Base-by-base conservation (phyloP, 1,284 basidiomycete genomes). In the Albatrellus sp. region DNA sequence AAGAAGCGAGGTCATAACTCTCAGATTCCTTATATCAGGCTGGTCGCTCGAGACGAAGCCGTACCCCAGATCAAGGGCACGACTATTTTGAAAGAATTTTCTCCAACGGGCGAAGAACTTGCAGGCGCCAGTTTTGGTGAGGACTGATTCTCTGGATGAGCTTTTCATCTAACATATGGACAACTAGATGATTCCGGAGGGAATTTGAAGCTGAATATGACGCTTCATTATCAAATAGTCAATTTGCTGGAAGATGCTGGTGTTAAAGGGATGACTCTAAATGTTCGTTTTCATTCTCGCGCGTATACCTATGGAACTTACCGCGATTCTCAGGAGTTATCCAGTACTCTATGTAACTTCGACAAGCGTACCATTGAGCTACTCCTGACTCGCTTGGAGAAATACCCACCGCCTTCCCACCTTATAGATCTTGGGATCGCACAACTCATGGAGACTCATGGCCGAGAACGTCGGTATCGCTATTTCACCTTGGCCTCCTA, bases 351-450 rank as follows among this genome's bases (percentile, higher is more conserved):
- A 16, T 72, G 74, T 51, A 69, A 78, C 49, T 84, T 88, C 48
- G 84, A 90, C 57, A 73, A 72, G 54, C 77, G 89, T 24, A 88
- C 82, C 2, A 67, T 89, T 42, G 88, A 90, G 55, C 69, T 83
- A 12, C 63, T 88, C n/a, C 67, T 90, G 30, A 68, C 70, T 12
- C 75, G 82, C 37, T 73, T 84, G 35, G 76, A 78, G 49, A 77
- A 72, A 52, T 67, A 59, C 47, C 64, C 67, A 6, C 81, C 80
- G 14, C 83, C 84, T 2, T 46, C 72, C 11, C 83, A 88, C 57
- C 70, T 90, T 4, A 65, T 65, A 39, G 84, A 91, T 59, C 64
- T 85, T 37, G 72, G 74, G 28, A 71, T 85, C 42, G 69, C 73
- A 13, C 74, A 75, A 40, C 57, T 86, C 20, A 75, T 79, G 65